These are phyloP conservation scores for Moniliophthora roreri DNA, from an alignment of 1,284 basidiomycete genomes.

Conservation along the genomic window DNA sequence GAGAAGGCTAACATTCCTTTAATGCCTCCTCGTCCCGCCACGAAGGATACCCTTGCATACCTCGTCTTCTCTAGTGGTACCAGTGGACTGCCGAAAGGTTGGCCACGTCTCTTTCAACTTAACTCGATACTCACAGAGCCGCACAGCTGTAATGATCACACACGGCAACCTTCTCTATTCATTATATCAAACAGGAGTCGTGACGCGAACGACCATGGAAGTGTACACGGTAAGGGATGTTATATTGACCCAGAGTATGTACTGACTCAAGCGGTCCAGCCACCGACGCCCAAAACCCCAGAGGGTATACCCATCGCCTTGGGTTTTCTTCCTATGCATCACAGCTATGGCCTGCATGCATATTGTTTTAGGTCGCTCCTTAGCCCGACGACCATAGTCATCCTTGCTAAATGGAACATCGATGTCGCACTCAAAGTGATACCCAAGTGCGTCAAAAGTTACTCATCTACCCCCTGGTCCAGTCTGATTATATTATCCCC, in stretches of 20 bases:
- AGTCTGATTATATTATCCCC: background rate
- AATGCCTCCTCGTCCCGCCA: constrained; percentile 45
- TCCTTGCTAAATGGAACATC: constrained; percentile 63
- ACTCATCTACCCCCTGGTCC: background rate
- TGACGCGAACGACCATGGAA: constrained; percentile 26
- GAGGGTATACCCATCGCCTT: constrained; percentile 47
- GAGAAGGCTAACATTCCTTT: constrained; percentile 36
- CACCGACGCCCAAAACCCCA: constrained; percentile 36
- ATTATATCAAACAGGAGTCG: constrained; percentile 39
- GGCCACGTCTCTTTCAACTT: constrained; percentile 6
- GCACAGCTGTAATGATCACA: constrained; percentile 70
- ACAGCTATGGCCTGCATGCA: constrained; percentile 61
- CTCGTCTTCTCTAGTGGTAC: constrained; percentile 78
- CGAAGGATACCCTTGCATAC: constrained; percentile 63
- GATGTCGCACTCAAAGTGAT: constrained; percentile 42
- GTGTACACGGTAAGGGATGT: constrained; percentile 32
- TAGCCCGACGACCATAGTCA: constrained; percentile 43
- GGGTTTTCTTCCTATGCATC: constrained; percentile 67
- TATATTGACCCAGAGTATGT: background rate
- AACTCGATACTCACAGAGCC: background rate
- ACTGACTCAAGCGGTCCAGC: constrained; percentile 30
- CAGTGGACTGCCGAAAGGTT: constrained; percentile 75
- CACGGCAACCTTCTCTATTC: constrained; percentile 65
- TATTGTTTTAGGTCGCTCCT: constrained; percentile 50
- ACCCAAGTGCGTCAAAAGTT: constrained; percentile 37